A percentile compares a stretch with the other conserved stretches of the same genome.
Evolutionary conservation across 1,139 yeast genomes (phyloP).

Genomic region (Diutina sp.): DNA sequence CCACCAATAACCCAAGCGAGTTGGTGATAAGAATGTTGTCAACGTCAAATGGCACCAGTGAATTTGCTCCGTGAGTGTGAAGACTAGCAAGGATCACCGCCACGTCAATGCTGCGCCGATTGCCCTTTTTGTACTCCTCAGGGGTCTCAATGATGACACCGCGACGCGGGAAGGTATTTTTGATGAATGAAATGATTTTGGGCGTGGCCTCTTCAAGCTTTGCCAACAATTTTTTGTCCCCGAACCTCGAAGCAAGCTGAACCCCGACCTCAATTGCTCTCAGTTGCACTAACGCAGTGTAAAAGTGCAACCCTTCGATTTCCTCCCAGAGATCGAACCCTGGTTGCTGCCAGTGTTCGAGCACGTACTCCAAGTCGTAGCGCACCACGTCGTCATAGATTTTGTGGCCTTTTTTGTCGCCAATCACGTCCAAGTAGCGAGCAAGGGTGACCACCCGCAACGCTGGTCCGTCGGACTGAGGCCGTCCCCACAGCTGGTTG

Average conservation of each 20-base stretch:
- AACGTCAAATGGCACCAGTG: constrained; percentile 44
- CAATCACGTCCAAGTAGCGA: constrained; percentile 37
- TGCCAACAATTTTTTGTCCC: constrained; percentile 16
- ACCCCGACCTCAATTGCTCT: constrained; percentile 55
- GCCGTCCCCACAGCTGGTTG: constrained; percentile 74
- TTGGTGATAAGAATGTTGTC: constrained; percentile 42
- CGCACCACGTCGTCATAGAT: constrained; percentile 43
- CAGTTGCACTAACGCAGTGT: constrained; percentile 64
- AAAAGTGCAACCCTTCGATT: constrained; percentile 58
- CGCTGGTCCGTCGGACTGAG: constrained; percentile 94
- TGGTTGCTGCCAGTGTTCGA: constrained; percentile 44
- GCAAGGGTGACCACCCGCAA: constrained; percentile 56
- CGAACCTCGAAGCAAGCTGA: constrained; percentile 23
- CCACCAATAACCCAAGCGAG: constrained; percentile 43
- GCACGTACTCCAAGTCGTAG: constrained; percentile 60
- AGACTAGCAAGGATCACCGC: constrained; percentile 64
- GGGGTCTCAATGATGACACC: constrained; percentile 59
- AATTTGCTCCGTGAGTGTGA: constrained; percentile 37
- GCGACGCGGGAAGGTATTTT: constrained; percentile 24
- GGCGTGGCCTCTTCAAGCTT: constrained; percentile 13
- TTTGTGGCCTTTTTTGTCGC: constrained; percentile 10
- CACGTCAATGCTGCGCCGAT: constrained; percentile 66
- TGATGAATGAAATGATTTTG: constrained; percentile 25
- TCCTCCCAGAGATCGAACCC: constrained; percentile 97
- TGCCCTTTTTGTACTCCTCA: constrained; percentile 18